A percentile compares a stretch with the other conserved stretches of the same genome.
phyloP scores from a whole-genome alignment of 2,329 filamentous ascomycete genomes.

The Pestalotiopsis fici region DNA sequence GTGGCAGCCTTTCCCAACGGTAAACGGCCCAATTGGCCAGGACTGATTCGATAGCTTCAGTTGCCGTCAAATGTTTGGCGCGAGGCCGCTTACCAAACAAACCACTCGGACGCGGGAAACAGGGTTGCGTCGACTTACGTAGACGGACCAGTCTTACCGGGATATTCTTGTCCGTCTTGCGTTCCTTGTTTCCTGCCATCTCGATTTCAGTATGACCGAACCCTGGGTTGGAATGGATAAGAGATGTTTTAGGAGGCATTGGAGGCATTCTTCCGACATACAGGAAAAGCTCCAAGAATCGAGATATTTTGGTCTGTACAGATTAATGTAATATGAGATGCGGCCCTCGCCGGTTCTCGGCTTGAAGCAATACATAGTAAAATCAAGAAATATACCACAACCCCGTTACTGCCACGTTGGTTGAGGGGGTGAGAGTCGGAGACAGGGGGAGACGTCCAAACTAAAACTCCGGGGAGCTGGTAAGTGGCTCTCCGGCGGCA shows the following conservation, averaged over 20 bases:
- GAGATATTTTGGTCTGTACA: not conserved
- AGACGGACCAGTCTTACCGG: not conserved
- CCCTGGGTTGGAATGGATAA: not conserved
- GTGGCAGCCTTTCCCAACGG: not conserved
- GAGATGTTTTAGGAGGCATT: not conserved
- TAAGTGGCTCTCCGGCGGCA: slow-evolving; percentile 1
- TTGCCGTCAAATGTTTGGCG: not conserved
- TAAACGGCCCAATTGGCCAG: not conserved
- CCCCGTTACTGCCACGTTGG: not conserved
- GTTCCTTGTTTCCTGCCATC: not conserved
- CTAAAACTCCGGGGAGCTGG: slow-evolving; percentile 7
- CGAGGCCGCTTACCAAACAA: not conserved
- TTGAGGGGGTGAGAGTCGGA: not conserved
- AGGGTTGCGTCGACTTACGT: not conserved
- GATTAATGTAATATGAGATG: not conserved
- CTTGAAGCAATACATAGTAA: not conserved
- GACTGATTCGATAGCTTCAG: not conserved
- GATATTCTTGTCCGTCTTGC: not conserved
- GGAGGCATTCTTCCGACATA: not conserved
- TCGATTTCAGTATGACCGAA: not conserved
- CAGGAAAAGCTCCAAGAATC: not conserved
- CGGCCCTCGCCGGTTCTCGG: not conserved
- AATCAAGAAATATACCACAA: not conserved
- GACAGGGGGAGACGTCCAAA: not conserved
- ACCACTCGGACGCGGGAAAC: not conserved